Evolutionary conservation across 169 alveolate genomes (phyloP), one percentile per base, ranked within the genome.

Genomic region (Ichthyophthirius multifiliis): DNA sequence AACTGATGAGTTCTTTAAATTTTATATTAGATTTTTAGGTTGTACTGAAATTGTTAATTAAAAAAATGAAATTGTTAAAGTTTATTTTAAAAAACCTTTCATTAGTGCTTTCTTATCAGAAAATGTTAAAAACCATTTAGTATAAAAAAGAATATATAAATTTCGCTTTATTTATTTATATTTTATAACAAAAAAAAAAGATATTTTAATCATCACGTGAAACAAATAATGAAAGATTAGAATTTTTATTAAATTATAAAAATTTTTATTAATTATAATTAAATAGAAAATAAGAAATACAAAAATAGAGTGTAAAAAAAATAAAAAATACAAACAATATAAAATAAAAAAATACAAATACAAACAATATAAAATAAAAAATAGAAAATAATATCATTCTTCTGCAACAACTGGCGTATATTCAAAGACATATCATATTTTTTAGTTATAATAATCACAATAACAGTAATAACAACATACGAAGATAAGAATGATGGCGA

Each of bases 181-280:
- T 3, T 34, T 32, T 32, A 30, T 10, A 31, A 16, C 41, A 18
- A 9, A 16, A 39, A 41, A 37, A 0, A 4, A 16, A 67, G 77
- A 71, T 81, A 2, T 71, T 37, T 35, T 64, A 48, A 41, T 23
- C 73, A 12, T 43, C 45, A 9, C 67, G 86, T 55, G 86, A 81
- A 27, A 47, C 86, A n/a, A 82, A 81, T 55, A 71, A 74, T 39
- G 86, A 81, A 46, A 67, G 86, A 81, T 64, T 81, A 65, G 18
- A 39, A 23, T 55, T 65, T 27, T 31, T 81, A 9, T 71, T 71
- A 4, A 55, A 46, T 4, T 30, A 44, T 48, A 5, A 41, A 15
- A 45, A 74, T 7, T 81, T 27, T 12, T 81, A 81, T 73, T 43
- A 18, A 45, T 32, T 31, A 71, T 31, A 81, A 73, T 48, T 81